Percentiles rank a stretch among this genome's conserved stretches.
phyloP scores from a whole-genome alignment of 352 stramenopile genomes.

The Pythium biforme region DNA sequence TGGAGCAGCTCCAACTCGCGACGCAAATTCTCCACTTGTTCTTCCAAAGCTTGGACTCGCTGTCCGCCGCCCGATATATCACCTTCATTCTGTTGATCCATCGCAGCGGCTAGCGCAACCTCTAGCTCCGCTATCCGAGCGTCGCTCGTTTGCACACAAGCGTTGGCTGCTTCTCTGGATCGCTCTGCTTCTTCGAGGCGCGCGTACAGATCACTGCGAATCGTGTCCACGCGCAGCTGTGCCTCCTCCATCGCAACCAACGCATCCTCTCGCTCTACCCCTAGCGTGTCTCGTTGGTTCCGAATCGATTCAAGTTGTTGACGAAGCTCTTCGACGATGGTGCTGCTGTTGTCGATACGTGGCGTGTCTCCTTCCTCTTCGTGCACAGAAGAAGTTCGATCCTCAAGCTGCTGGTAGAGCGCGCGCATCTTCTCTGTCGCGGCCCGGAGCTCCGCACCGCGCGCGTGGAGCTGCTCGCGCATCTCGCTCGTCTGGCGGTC shows the following conservation, averaged over 20 bases:
- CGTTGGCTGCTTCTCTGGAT: background rate
- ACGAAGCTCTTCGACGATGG: conserved; percentile 11
- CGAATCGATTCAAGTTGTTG: conserved; percentile 15
- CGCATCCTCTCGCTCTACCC: conserved; percentile 13
- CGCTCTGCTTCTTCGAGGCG: background rate
- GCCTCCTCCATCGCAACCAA: background rate
- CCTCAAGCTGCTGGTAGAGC: conserved; percentile 12
- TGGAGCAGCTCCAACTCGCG: background rate
- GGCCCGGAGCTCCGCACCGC: conserved; percentile 1
- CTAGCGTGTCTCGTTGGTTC: conserved; percentile 14
- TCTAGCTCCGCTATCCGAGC: conserved; percentile 6
- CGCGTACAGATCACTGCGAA: background rate
- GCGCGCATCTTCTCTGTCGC: conserved; percentile 29
- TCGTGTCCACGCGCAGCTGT: background rate
- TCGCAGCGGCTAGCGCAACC: background rate
- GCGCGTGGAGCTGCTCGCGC: conserved; percentile 12
- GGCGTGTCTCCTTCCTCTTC: background rate
- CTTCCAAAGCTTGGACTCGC: background rate
- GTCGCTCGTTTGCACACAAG: background rate
- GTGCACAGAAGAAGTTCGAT: background rate
- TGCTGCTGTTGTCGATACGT: conserved; percentile 3
- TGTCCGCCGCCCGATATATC: background rate
- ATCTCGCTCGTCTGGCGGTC: conserved; percentile 17
- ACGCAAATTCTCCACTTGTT: background rate
- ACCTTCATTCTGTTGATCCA: background rate